These are phyloP conservation scores for Panicum hallii DNA, from an alignment of 202 grass and related monocot species.

Conservation along the genomic window DNA sequence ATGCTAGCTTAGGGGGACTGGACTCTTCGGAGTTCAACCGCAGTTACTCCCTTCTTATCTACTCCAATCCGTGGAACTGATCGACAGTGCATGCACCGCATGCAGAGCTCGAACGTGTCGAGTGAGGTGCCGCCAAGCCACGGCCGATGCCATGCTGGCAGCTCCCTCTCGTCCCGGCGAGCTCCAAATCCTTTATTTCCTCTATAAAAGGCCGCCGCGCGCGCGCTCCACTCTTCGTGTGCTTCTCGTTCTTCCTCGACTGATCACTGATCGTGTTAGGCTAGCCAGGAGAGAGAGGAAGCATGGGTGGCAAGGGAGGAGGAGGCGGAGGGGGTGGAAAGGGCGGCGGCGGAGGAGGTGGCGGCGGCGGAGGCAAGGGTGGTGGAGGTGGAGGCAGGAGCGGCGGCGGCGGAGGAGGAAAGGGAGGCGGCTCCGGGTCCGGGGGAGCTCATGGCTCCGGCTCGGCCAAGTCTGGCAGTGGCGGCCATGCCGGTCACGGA, in stretches of 20 bases:
- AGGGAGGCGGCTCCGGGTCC: background rate
- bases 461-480: background rate
- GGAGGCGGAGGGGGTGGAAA: conserved; percentile 16
- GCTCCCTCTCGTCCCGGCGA: background rate
- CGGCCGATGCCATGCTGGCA: too few relatives aligned
- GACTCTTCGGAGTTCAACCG: background rate
- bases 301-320: conserved; percentile 32
- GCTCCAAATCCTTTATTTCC: background rate
- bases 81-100: background rate
- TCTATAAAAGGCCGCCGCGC: conserved; percentile 6
- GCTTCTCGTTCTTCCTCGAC: too few relatives aligned
- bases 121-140: background rate
- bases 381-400: background rate
- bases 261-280: too few relatives aligned
- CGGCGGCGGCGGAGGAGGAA: background rate
- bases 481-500: background rate
- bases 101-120: background rate
- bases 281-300: background rate
- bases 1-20: background rate
- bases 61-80: background rate
- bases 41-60: conserved; percentile 3
- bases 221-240: too few relatives aligned
- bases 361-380: background rate
- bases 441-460: background rate
- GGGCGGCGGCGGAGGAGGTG: background rate